phyloP scores from a whole-genome alignment of 306 rosid genomes.

The Pyrus betulifolia region DNA sequence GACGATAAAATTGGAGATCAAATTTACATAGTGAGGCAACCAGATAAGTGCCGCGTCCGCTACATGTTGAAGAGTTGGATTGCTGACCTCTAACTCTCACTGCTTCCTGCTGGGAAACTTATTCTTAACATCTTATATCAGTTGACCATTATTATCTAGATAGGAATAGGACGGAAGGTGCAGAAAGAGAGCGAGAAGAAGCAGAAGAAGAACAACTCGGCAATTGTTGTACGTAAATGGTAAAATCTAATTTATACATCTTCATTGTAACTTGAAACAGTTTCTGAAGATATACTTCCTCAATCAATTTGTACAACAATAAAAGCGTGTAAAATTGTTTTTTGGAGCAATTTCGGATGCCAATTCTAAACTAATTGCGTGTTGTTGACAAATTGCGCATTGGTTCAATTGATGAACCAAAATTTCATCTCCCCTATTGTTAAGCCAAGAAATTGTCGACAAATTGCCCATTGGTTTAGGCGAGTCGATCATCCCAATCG shows the following conservation, averaged over 20 bases:
- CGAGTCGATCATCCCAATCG: too few relatives aligned
- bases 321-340: too few relatives aligned
- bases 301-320: too few relatives aligned
- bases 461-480: too few relatives aligned
- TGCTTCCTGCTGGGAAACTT: background rate
- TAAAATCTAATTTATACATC: too few relatives aligned
- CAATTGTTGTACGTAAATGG: too few relatives aligned
- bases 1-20: slow-evolving; percentile 51
- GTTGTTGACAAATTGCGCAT: too few relatives aligned
- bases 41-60: slow-evolving; percentile 35
- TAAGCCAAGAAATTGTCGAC: too few relatives aligned
- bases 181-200: background rate
- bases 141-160: background rate
- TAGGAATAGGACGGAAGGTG: background rate
- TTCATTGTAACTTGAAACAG: too few relatives aligned
- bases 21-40: slow-evolving; percentile 75
- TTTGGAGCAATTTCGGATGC: background rate
- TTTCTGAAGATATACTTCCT: too few relatives aligned
- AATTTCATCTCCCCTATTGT: too few relatives aligned
- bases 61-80: slow-evolving; percentile 7
- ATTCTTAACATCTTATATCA: background rate
- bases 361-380: background rate
- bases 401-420: too few relatives aligned
- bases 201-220: background rate
- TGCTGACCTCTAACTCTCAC: slow-evolving; percentile 20